Conservation (phyloP, 2,329 filamentous ascomycete genomes). For the Acephala macrosclerotiorum region DNA sequence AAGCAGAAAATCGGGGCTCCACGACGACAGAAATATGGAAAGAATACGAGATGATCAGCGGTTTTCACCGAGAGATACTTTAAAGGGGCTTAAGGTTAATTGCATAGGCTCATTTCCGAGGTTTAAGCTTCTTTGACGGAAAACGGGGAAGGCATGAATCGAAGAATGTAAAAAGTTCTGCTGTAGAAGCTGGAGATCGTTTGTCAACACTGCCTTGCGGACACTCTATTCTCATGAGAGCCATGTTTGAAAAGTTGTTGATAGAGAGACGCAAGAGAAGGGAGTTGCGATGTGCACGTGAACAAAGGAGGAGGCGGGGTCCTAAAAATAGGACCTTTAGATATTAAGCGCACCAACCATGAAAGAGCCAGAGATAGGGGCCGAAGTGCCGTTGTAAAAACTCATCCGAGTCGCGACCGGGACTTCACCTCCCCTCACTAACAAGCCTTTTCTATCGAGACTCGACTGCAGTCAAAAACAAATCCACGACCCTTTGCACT, state of each 20-base stretch:
- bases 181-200: too few species aligned
- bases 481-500: too few species aligned
- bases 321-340: background rate
- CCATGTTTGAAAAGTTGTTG: background rate
- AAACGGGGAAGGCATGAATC: background rate
- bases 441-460: background rate
- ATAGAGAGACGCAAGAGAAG: background rate
- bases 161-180: background rate
- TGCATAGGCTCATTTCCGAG: constrained; percentile 3
- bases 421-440: background rate
- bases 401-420: background rate
- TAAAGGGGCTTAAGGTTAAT: constrained; percentile 1
- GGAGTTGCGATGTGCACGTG: too few species aligned
- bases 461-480: too few species aligned
- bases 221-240: background rate
- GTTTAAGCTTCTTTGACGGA: background rate
- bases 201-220: background rate
- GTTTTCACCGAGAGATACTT: background rate
- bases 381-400: background rate
- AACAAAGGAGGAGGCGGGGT: background rate
- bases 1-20: background rate
- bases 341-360: background rate
- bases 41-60: constrained; percentile 7
- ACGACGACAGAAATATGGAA: background rate
- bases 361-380: background rate